These are phyloP conservation scores for Debaryomyces prosopidis DNA, from an alignment of 805 yeast genomes.

Conservation along the genomic window DNA sequence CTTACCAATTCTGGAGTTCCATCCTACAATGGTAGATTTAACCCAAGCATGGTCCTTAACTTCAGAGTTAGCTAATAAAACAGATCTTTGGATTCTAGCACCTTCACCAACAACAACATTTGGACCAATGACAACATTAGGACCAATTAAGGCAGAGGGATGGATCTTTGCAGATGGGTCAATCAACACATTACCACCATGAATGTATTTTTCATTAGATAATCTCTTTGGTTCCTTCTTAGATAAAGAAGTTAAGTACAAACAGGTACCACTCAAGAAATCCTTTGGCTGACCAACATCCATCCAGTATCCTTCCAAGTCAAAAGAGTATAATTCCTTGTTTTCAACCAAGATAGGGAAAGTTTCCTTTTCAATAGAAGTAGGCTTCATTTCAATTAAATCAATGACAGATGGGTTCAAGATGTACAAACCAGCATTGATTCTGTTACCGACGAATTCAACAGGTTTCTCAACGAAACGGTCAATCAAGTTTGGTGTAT, in stretches of 20 bases:
- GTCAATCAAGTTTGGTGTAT: slow-evolving; percentile 92
- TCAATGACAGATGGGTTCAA: slow-evolving; percentile 97
- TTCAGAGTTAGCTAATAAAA: slow-evolving; percentile 84
- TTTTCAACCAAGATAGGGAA: slow-evolving; percentile 94
- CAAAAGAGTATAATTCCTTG: slow-evolving; percentile 89
- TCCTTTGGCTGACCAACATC: slow-evolving; percentile 99
- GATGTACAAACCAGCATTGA: slow-evolving; percentile 98
- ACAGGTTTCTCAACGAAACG: slow-evolving; percentile 99
- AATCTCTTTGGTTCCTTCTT: slow-evolving; percentile 75
- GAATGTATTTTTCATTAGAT: slow-evolving; percentile 68
- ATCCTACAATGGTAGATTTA: slow-evolving; percentile 96
- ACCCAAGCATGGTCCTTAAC: slow-evolving; percentile 98
- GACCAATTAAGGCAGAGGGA: slow-evolving; percentile 93
- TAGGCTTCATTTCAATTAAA: slow-evolving; percentile 95
- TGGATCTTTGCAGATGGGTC: slow-evolving; percentile 95
- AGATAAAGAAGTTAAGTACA: slow-evolving; percentile 83
- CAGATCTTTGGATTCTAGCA: slow-evolving; percentile 96
- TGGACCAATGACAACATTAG: slow-evolving; percentile 97
- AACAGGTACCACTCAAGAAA: slow-evolving; percentile 92
- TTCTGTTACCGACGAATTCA: slow-evolving; percentile 99
- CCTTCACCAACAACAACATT: slow-evolving; percentile 95
- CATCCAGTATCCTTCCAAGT: slow-evolving; percentile 99
- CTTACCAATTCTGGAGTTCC: slow-evolving; percentile 97
- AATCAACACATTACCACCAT: slow-evolving; percentile 89
- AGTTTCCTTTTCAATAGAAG: slow-evolving; percentile 99